Evolutionary conservation across 306 rosid species (phyloP), one percentile per base, ranked within the genome.

Genomic region (Fagus crenata): DNA sequence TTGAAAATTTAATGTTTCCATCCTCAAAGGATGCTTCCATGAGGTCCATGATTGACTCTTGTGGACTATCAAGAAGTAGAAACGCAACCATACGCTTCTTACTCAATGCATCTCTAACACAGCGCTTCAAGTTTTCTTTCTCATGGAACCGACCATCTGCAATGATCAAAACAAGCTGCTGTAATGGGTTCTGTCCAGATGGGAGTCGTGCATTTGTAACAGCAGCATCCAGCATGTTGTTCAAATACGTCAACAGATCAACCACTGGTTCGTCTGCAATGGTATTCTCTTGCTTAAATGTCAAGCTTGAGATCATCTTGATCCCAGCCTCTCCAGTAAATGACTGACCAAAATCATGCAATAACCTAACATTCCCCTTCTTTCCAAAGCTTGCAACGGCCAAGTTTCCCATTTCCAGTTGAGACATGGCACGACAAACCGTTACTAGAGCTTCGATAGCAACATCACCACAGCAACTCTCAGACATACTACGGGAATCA

Each of bases 401-500:
- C 53, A 95, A 82, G 80, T 83, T 86, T 51, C 96, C 97, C 85
- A 94, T 85, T 85, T 94, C 97, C 36, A 95, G 81, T 73, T 89
- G 97, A 53, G 97, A 89, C 87, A 95, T 78, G 71, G 97, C 97
- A 74, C 97, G 98, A 11, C 96, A 92, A 22, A 95, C 98, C 9
- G 97, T 90, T 49, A 95, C 97, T 85, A 92, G 72, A 74, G 97
- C 93, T 85, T 95, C 97, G 72, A 86, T 74, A 37, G 97, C 97
- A 68, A 86, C 90, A 64, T 82, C 88, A 51, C 97, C 96, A n/a
- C 93, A 79, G 63, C 87, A 15, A 84, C 81, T 88, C 84, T 92
- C 97, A 7, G 96, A 90, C 97, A 95, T 95, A 69, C 98, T 95
- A 32, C 74, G 89, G 54, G 98, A 95, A 88, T 95, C 98, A 87